These are phyloP conservation scores for Cordyceps javanica DNA, from an alignment of 2,329 filamentous ascomycete species.

Conservation along the genomic window DNA sequence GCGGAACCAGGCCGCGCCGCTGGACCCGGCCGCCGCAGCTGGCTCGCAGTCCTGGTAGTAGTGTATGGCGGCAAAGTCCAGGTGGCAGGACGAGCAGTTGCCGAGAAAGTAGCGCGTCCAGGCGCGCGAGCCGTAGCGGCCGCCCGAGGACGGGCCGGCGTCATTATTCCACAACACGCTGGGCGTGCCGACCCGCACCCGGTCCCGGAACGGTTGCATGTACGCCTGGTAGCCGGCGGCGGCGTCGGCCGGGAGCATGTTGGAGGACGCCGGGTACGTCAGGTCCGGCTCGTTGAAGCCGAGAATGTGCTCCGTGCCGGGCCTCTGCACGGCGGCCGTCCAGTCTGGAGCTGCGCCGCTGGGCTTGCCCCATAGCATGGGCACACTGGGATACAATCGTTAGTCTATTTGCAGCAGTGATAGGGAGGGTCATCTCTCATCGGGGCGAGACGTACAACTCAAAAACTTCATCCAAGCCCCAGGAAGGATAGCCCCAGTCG, in stretches of 20 bases:
- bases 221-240: background rate
- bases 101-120: constrained; percentile 1
- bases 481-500: background rate
- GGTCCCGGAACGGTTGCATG: background rate
- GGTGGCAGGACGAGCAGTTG: background rate
- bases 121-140: background rate
- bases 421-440: no score
- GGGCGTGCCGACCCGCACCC: background rate
- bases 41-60: constrained; percentile 5
- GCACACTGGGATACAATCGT: background rate
- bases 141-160: background rate
- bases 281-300: constrained; percentile 4
- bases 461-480: background rate
- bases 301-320: background rate
- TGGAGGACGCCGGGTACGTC: background rate
- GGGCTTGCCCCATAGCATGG: background rate
- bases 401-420: no score
- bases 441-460: background rate
- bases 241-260: background rate
- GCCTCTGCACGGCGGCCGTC: background rate
- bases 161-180: background rate
- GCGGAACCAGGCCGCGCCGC: background rate
- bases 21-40: background rate
- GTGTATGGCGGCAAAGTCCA: constrained; percentile 1
- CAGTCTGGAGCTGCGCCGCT: background rate